Evolutionary conservation across 495 filamentous ascomycete species (phyloP), one percentile per base, ranked within the genome.

Genomic region (Aspergillus campestris): DNA sequence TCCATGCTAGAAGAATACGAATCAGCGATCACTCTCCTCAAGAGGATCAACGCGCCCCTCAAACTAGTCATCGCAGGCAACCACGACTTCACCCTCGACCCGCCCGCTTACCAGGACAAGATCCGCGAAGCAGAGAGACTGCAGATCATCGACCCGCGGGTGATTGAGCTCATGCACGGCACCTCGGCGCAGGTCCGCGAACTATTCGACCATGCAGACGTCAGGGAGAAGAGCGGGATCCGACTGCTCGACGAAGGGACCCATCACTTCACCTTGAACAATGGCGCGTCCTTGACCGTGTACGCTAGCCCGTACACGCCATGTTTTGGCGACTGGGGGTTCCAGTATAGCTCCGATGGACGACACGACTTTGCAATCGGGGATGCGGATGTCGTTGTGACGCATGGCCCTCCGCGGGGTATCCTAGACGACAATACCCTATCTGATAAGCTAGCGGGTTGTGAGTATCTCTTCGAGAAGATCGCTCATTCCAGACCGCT

Each of bases 51-150:
- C 7, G 81, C 83, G 0, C 75, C 78, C 2, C 61, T 86, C 5
- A 87, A 87, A 42, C 61, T 89, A 8, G 75, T 83, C n/a, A 87
- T 89, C 34, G 77, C 83, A 11, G 82, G 84, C 0, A 87, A 87
- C 55, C 83, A 87, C 49, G 82, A 87, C 49, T 76, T 81, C 40
- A 75, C 76, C 0, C 67, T 88, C 34, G 82, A 88, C 43, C 53
- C 49, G 2, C 52, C 64, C 2, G 30, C 34, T 8, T 71, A 67
- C 30, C 41, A 59, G 14, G 47, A 42, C 29, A 62, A 73, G 31
- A 56, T 67, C 3, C 47, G 46, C n/a, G 58, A 66, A 7, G 56
- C 46, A 13, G 33, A 31, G 8, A 47, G 49, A 28, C 36, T 8
- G 3, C 13, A 29, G 28, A 14, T 51, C 6, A 35, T 66, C 9